Base-by-base conservation (phyloP, 192 early-diverging fungal genomes). In the Umbelopsis vinacea region DNA sequence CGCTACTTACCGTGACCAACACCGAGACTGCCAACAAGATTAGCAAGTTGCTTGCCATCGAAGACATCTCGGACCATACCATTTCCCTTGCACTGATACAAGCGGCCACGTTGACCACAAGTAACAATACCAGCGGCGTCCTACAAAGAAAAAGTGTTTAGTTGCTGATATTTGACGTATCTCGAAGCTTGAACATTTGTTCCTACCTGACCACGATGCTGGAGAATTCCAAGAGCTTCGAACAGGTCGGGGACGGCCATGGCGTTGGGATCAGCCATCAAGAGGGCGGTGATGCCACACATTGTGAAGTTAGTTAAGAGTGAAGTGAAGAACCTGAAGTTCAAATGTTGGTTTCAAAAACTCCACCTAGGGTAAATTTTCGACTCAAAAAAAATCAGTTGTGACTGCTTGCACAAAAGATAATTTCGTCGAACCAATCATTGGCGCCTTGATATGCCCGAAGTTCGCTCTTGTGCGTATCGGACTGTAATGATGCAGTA, bases 61-160 rank as follows among this genome's bases (percentile, higher is more conserved):
- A 99, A 98, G 29, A 99, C 96, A 83, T 99, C 97, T 69, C 95
- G 90, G 40, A 99, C 97, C 97, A 99, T 96, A 63, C 98, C 98
- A 82, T 96, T 99, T 70, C 93, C 96, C 81, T 99, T 99, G 87
- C 95, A 94, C 84, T 99, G 98, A 85, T 93, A 97, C 78, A 99
- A 85, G 53, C 97, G 92, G 40, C 98, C 98, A 79, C 97, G 95
- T 71, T 90, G 81, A 17, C 96, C 98, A 80, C 96, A 99, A 8
- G 98, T 99, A 52, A 99, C 91, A 74, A 99, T 98, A 52, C 98
- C 98, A 9, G 98, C 97, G 14, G 98, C 97, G 90, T 99, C 98
- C 98, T 99, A 37, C 63, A 66, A 54, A 47, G 14, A 46, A 63
- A 11, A 21, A 26, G 40, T n/a, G 15, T 52, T 3, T 6, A 10